Evolutionary conservation across 2,329 filamentous ascomycete species (phyloP).

Genomic region (Calonectria ilicicola): DNA sequence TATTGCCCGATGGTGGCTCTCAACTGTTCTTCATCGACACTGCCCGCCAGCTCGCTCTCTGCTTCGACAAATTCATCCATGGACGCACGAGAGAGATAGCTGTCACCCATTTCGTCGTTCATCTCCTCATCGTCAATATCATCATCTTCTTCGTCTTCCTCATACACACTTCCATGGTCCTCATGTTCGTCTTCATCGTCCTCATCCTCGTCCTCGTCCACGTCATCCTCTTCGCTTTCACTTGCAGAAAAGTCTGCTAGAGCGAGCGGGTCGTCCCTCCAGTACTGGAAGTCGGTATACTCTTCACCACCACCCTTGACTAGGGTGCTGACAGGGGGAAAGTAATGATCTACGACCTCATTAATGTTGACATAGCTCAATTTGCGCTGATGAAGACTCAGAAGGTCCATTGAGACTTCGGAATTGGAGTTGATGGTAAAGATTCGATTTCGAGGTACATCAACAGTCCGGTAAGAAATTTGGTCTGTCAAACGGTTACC

Average conservation of each 20-base stretch:
- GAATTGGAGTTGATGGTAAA: constrained; percentile 99
- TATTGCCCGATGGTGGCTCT: constrained; percentile 54
- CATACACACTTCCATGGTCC: constrained; percentile 50
- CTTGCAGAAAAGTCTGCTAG: constrained; percentile 90
- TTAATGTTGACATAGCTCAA: constrained; percentile 98
- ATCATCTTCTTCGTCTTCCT: constrained; percentile 54
- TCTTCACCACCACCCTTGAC: constrained; percentile 92
- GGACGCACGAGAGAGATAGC: constrained; percentile 45
- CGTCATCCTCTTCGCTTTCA: constrained; percentile 70
- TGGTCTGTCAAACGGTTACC: constrained; percentile 97
- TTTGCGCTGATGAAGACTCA: constrained; percentile 94
- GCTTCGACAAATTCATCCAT: constrained; percentile 54
- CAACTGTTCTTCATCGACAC: constrained; percentile 58
- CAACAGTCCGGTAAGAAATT: constrained; percentile 93
- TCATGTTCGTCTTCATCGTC: constrained; percentile 60
- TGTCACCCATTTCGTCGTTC: constrained; percentile 46
- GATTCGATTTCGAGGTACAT: constrained; percentile 92
- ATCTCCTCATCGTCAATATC: constrained; percentile 55
- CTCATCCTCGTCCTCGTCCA: constrained; percentile 61
- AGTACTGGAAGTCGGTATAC: constrained; percentile 97
- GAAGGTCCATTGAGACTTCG: constrained; percentile 90
- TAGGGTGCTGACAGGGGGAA: constrained; percentile 89
- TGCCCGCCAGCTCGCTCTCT: constrained; percentile 57
- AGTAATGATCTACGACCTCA: constrained; percentile 98
- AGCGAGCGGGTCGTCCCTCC: constrained; percentile 87